These are phyloP conservation scores for Epicoccum sorghinum DNA, from an alignment of 2,329 filamentous ascomycete species.

Conservation along the genomic window DNA sequence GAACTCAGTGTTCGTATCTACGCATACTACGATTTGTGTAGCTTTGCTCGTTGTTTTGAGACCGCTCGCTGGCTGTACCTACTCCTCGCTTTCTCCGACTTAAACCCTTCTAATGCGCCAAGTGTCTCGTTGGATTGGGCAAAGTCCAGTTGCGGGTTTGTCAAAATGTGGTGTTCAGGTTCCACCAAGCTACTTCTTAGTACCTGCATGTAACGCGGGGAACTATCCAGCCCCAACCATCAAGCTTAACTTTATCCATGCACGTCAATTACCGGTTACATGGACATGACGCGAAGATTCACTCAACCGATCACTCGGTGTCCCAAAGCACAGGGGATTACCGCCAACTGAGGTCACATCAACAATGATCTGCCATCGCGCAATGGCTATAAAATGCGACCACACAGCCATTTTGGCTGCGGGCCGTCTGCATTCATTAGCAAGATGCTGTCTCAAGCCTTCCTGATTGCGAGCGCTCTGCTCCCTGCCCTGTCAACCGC, in stretches of 20 bases:
- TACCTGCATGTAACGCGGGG: conserved; percentile 6
- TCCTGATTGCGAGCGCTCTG: conserved; percentile 18
- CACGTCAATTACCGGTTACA: conserved; percentile 21
- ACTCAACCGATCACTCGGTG: neutral
- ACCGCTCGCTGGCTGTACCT: no score
- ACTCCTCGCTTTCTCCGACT: no score
- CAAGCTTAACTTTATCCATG: conserved; percentile 10
- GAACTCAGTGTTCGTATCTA: no score
- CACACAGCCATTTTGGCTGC: neutral
- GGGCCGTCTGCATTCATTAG: neutral
- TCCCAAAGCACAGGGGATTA: neutral
- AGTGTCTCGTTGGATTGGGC: no score
- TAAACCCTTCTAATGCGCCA: no score
- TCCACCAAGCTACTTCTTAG: neutral
- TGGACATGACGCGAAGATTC: conserved; percentile 33
- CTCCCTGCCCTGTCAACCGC: conserved; percentile 20
- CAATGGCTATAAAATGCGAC: neutral
- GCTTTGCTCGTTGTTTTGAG: no score
- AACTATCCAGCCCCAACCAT: neutral
- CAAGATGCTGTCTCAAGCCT: conserved; percentile 2
- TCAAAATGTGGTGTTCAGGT: no score
- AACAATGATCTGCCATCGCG: neutral
- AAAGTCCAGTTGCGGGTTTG: no score
- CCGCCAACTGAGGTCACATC: conserved; percentile 5
- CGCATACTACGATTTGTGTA: no score